A percentile compares a stretch with the other conserved stretches of the same genome.
phyloP scores from a whole-genome alignment of 192 early-diverging fungal species.

The Backusella tarrabulga region DNA sequence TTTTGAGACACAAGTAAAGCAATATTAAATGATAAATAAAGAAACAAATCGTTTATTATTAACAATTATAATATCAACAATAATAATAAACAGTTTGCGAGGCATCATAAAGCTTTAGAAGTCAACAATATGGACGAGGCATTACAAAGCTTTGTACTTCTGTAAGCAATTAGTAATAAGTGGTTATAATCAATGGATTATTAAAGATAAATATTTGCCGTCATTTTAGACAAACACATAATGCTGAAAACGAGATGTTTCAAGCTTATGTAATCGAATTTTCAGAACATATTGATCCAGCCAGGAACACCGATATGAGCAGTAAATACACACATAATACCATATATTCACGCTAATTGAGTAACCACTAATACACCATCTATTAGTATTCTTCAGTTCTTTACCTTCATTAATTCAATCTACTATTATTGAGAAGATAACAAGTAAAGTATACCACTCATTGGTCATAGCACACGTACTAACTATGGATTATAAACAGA shows the following conservation, averaged over 20 bases:
- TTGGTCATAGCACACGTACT: neutral
- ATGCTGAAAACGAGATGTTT: conserved; percentile 22
- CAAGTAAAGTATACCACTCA: conserved; percentile 15
- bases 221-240: conserved; percentile 21
- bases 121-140: conserved; percentile 19
- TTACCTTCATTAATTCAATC: conserved; percentile 27
- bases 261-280: conserved; percentile 27
- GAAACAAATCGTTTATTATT: neutral
- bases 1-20: conserved; percentile 5
- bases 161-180: conserved; percentile 15
- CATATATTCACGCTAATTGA: neutral
- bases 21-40: neutral
- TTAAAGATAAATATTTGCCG: neutral
- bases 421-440: conserved; percentile 26
- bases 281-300: conserved; percentile 24
- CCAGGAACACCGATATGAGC: conserved; percentile 18
- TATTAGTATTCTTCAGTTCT: conserved; percentile 28
- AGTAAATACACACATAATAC: conserved; percentile 9
- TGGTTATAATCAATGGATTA: neutral
- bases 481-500: neutral
- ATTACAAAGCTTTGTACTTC: conserved; percentile 16
- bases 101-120: neutral
- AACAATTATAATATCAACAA: neutral
- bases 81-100: conserved; percentile 7
- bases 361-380: neutral